These are phyloP conservation scores for Amanita jacksonii DNA, from an alignment of 768 basidiomycete genomes.

Conservation along the genomic window DNA sequence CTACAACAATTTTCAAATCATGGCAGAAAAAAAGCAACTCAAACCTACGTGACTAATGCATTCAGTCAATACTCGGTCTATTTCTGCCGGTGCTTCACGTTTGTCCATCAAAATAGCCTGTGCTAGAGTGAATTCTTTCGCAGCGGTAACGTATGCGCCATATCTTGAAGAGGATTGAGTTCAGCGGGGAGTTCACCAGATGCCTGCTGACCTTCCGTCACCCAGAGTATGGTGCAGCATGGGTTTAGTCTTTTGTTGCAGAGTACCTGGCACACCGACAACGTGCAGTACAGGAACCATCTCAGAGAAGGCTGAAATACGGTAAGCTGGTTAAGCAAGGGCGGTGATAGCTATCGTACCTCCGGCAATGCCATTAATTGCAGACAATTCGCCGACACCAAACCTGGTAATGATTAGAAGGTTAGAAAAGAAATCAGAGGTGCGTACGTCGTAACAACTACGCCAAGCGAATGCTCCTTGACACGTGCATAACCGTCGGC, in stretches of 20 bases:
- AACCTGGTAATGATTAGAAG: slow-evolving; percentile 36
- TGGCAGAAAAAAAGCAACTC: not conserved
- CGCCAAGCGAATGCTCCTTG: slow-evolving; percentile 64
- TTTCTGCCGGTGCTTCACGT: slow-evolving; percentile 49
- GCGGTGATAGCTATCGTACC: slow-evolving; percentile 24
- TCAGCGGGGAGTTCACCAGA: not conserved
- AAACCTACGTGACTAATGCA: slow-evolving; percentile 45
- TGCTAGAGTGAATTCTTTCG: slow-evolving; percentile 63
- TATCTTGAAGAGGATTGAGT: slow-evolving; percentile 34
- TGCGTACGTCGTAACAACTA: slow-evolving; percentile 66
- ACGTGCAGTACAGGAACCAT: slow-evolving; percentile 87
- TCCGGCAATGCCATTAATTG: slow-evolving; percentile 77
- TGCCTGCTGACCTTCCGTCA: slow-evolving; percentile 48
- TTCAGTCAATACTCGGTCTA: slow-evolving; percentile 70
- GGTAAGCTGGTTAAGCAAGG: not conserved
- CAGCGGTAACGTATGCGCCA: slow-evolving; percentile 70
- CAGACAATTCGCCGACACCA: slow-evolving; percentile 90
- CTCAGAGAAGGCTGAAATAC: slow-evolving; percentile 59
- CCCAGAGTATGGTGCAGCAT: slow-evolving; percentile 87
- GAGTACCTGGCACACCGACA: slow-evolving; percentile 72
- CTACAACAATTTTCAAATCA: slow-evolving; percentile 20
- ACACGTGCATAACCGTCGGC: slow-evolving; percentile 91
- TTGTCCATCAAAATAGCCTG: slow-evolving; percentile 51
- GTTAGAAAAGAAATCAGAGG: not conserved
- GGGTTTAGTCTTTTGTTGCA: slow-evolving; percentile 60